A percentile compares a stretch with the other conserved stretches of the same genome.
These are phyloP conservation scores for Phytopythium delawarense DNA, from an alignment of 352 stramenopile genomes.

Conservation along the genomic window DNA sequence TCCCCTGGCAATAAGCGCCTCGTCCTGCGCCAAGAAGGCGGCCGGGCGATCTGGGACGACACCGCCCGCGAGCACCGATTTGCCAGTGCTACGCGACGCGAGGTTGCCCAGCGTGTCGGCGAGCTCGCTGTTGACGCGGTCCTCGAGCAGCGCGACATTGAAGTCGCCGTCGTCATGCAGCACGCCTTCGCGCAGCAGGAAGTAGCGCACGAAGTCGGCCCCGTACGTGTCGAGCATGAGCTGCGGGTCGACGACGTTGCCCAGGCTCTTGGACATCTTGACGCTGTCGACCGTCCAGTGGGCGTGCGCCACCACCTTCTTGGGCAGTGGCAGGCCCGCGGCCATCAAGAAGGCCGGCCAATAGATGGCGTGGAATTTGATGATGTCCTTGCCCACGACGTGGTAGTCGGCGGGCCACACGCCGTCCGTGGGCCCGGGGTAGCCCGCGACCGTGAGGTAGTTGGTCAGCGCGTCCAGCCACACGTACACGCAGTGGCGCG, in stretches of 20 bases:
- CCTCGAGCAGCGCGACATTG: conserved; percentile 78
- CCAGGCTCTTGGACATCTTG: conserved; percentile 99
- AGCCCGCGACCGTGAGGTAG: conserved; percentile 96
- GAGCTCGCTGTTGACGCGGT: conserved; percentile 96
- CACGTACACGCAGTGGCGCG: conserved; percentile 97
- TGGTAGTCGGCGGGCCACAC: conserved; percentile 82
- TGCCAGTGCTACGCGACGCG: conserved; percentile 65
- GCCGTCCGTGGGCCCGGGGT: conserved; percentile 49
- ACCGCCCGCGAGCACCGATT: conserved; percentile 54
- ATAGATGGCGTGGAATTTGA: conserved; percentile 99
- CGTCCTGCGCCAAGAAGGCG: conserved; percentile 36
- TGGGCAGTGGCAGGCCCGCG: conserved; percentile 88
- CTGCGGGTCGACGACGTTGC: conserved; percentile 97
- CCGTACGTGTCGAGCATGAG: conserved; percentile 91
- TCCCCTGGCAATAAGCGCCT: conserved; percentile 49
- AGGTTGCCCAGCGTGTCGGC: conserved; percentile 91
- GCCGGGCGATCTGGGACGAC: conserved; percentile 35
- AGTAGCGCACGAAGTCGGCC: conserved; percentile 94
- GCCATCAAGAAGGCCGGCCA: conserved; percentile 97
- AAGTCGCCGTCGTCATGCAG: conserved; percentile 95
- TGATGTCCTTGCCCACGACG: conserved; percentile 99
- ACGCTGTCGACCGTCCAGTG: conserved; percentile 98
- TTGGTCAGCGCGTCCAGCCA: conserved; percentile 99
- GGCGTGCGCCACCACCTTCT: conserved; percentile 95
- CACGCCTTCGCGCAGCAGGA: conserved; percentile 87